phyloP scores from a whole-genome alignment of 2,329 filamentous ascomycete genomes.

The Septoria petroselini region DNA sequence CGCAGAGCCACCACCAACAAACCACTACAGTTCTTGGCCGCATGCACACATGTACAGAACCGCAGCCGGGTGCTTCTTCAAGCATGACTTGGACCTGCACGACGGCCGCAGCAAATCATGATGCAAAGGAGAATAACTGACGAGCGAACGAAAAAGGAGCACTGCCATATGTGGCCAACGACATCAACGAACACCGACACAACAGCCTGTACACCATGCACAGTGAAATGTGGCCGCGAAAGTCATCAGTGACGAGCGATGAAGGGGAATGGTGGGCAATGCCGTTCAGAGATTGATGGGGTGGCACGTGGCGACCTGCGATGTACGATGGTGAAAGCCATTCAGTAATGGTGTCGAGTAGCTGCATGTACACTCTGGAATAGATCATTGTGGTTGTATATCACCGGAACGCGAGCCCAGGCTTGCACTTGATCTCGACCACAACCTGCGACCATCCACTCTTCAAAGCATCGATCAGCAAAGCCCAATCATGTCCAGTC shows the following conservation, averaged over 20 bases:
- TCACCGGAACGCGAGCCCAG: no score
- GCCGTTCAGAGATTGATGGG: constrained; percentile 5
- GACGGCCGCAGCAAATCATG: neutral
- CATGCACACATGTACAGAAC: constrained; percentile 19
- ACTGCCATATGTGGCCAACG: constrained; percentile 4
- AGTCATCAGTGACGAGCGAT: neutral
- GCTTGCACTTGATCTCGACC: no score
- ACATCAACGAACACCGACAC: neutral
- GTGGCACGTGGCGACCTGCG: no score
- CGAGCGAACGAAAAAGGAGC: constrained; percentile 4
- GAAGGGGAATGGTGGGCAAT: constrained; percentile 10
- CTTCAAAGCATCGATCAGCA: no score
- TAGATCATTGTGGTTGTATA: no score
- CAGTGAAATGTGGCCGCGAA: constrained; percentile 4
- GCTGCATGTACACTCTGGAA: no score
- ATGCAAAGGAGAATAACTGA: constrained; percentile 5
- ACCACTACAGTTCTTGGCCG: constrained; percentile 24
- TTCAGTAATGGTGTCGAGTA: no score
- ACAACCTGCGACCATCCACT: no score
- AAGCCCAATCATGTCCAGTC: no score
- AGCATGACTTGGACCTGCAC: constrained; percentile 16
- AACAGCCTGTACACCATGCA: constrained; percentile 9
- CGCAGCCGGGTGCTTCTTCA: constrained; percentile 27
- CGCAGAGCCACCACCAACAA: constrained; percentile 9
- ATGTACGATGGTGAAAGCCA: no score